Evolutionary conservation across 225 moss, liverwort and hornwort genomes (phyloP), one percentile per base, ranked within the genome.

Genomic region (Pleurozium schreberi): DNA sequence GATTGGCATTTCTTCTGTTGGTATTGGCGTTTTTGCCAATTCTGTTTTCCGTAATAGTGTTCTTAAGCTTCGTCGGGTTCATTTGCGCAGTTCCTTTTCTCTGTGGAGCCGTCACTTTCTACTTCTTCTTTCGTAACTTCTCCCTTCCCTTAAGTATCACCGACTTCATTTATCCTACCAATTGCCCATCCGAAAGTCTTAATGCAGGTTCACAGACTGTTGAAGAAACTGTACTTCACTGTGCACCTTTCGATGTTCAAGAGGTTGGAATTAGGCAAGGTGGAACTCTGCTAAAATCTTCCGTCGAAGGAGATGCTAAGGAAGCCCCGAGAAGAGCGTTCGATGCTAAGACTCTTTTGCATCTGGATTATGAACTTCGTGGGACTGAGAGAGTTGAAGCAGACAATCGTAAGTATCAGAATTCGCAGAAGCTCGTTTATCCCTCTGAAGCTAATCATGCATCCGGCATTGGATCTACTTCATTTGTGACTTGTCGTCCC

Each of bases 71-170:
- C 38, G 45, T 91, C 36, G 94, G 88, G 36, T 81, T 90, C 18
- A 64, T 92, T 57, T 90, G 89, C n/a, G 64, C 62, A 38, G 52
- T 91, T 75, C 92, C 89, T 81, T 87, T 94, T 50, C 79, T 92
- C 23, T 90, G 85, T 42, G 92, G 86, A 70, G 84, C 81, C 11
- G 55, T 84, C 60, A 88, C 80, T 66, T 94, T 89, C 79, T 90
- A 87, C 60, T 53, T 94, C 50, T 25, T 89, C 89, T 86, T 87
- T 71, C 81, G 86, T 59, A 81, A 47, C 11, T 80, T 88, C 20
- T 73, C 86, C 49, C 66, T 87, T 34, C 86, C 67, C 63, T 69
- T 52, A 28, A 43, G 86, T 61, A 68, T 93, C 63, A 82, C 42
- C 20, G 38, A 81, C 77, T 49, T 84, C 45, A 53, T 80, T 57